These are phyloP conservation scores for Rosa persica DNA, from an alignment of 306 rosid genomes.

Conservation along the genomic window DNA sequence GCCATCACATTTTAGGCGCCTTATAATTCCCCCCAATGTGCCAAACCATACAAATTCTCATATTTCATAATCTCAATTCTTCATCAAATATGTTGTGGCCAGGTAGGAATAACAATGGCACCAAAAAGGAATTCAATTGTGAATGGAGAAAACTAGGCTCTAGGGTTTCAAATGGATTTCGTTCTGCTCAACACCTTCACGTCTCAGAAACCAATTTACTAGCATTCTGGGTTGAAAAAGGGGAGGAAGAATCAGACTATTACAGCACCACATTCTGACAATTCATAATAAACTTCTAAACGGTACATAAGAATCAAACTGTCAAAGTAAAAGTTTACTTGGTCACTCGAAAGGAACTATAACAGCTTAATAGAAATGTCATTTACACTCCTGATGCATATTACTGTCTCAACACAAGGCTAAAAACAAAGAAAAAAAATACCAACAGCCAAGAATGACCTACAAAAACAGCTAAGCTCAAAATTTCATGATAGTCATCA, in stretches of 20 bases:
- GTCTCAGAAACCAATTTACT: not conserved
- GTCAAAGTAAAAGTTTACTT: not conserved
- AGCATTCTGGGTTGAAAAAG: not conserved
- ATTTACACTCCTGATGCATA: constrained; percentile 23
- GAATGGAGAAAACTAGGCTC: too few relatives aligned
- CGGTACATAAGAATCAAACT: constrained; percentile 1
- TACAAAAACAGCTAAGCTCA: constrained; percentile 19
- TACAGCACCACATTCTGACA: not conserved
- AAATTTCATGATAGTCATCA: constrained; percentile 10
- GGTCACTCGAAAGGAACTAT: constrained; percentile 3
- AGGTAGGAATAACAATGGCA: too few relatives aligned
- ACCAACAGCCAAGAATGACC: constrained; percentile 15
- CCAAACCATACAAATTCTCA: too few relatives aligned
- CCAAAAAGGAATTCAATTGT: too few relatives aligned
- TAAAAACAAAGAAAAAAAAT: not conserved
- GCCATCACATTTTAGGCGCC: too few relatives aligned
- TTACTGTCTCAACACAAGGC: constrained; percentile 18
- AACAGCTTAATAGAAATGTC: constrained; percentile 21
- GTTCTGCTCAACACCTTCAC: not conserved
- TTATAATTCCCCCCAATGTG: too few relatives aligned
- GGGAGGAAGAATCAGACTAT: not conserved
- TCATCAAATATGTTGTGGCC: too few relatives aligned
- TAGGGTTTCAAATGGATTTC: too few relatives aligned
- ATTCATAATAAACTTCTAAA: not conserved
- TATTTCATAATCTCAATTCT: too few relatives aligned